Evolutionary conservation across 2,329 filamentous ascomycete species (phyloP).

Genomic region (Talaromyces sp.): DNA sequence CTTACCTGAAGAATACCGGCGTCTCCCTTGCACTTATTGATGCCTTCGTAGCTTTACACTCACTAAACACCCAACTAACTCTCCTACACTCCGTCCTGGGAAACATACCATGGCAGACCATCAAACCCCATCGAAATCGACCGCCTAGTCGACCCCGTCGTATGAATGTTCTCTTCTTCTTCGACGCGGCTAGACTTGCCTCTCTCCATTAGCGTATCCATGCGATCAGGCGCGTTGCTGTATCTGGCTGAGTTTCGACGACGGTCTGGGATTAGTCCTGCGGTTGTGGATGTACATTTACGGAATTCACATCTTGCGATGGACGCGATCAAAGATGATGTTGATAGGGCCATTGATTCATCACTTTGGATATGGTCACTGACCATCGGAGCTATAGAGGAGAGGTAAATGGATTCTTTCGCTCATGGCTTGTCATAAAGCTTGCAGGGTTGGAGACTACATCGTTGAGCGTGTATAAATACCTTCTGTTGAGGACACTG

Average conservation of each 20-base stretch:
- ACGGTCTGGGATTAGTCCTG: background rate
- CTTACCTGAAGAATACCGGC: background rate
- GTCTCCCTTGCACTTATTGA: background rate
- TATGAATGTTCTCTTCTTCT: background rate
- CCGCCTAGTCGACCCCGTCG: background rate
- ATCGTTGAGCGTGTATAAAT: background rate
- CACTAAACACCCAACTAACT: background rate
- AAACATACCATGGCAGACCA: background rate
- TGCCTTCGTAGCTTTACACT: background rate
- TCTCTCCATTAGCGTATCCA: background rate
- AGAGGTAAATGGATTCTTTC: background rate
- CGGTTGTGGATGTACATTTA: background rate
- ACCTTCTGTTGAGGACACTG: background rate
- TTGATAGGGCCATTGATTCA: background rate
- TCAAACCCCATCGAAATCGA: background rate
- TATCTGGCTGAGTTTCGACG: slow-evolving; percentile 4
- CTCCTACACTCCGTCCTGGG: background rate
- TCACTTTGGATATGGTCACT: background rate
- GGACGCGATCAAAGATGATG: background rate
- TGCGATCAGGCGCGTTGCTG: background rate
- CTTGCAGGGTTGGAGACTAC: background rate
- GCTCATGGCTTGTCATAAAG: background rate
- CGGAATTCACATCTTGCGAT: background rate
- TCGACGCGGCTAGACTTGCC: background rate
- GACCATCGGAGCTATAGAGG: background rate